Base-by-base conservation (phyloP, 805 yeast genomes). In the Candida insectalens region DNA sequence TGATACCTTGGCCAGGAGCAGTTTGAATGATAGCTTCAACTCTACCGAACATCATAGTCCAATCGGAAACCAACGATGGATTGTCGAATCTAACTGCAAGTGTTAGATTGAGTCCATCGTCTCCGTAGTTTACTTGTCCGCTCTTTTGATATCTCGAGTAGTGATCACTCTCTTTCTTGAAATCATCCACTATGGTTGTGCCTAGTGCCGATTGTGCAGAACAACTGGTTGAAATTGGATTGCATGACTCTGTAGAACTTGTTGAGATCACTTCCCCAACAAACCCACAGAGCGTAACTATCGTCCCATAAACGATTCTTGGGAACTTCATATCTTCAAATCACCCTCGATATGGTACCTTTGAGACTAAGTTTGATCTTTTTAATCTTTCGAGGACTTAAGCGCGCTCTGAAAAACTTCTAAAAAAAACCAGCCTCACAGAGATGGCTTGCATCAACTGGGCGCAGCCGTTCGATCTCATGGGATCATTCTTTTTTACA, bases 1-100 rank as follows among this genome's bases (percentile, higher is more conserved):
- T 74, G 27, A 88, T 67, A 41, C 96, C 96, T 14, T 56, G 57
- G 18, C 95, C 96, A 12, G 69, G 60, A 4, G 94, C 88, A 13
- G 88, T 82, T 52, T 77, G 68, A 39, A 82, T 53, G 2, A 63
- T 65, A 5, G 75, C 85, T 53, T 83, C 94, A 20, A 85, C 72
- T 42, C 75, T 75, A 38, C 96, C 96, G 55, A 77, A 88, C 92
- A 87, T 83, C 46, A 88, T 72, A 60, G 84, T 84, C 54, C 81
- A 84, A 41, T 78, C 69, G 4, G 95, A 83, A 44, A 66, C 68
- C 36, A 85, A 58, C 5, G 87, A 69, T 3, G 96, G 96, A 50
- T 83, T 81, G 51, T 84, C 92, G 38, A 64, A 77, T 44, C 78
- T 63, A 43, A 77, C 62, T 2, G 69, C 62, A 27, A 88, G 53